Conservation (phyloP, 2,329 filamentous ascomycete genomes). For the Colletotrichum sansevieriae region DNA sequence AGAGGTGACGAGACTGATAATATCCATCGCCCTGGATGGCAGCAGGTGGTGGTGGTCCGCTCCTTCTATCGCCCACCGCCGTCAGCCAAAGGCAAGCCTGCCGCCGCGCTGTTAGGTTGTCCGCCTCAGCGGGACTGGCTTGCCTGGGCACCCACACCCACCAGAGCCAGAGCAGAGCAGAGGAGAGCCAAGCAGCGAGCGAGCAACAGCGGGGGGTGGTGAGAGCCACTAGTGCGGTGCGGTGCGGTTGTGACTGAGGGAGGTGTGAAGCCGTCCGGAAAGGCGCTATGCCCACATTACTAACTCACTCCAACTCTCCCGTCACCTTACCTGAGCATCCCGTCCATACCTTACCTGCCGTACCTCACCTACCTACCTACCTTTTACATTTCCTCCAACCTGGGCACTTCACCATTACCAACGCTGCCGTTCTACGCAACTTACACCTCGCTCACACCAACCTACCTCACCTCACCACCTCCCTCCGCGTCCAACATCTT, state of each 20-base stretch:
- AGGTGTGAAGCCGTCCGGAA: slow-evolving; percentile 35
- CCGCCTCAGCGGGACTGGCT: slow-evolving; percentile 24
- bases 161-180: slow-evolving; percentile 7
- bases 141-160: background rate
- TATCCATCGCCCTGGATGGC: background rate
- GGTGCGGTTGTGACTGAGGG: background rate
- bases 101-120: background rate
- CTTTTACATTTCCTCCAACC: slow-evolving; percentile 16
- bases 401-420: slow-evolving; percentile 17
- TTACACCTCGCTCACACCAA: slow-evolving; percentile 22
- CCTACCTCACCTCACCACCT: slow-evolving; percentile 17
- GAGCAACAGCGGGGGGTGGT: slow-evolving; percentile 27
- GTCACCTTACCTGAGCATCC: slow-evolving; percentile 29
- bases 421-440: slow-evolving; percentile 19
- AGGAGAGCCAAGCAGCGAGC: background rate
- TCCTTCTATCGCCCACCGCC: slow-evolving; percentile 1
- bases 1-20: background rate
- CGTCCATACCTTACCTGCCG: slow-evolving; percentile 23
- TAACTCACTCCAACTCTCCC: slow-evolving; percentile 37
- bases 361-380: slow-evolving; percentile 10
- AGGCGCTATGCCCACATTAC: slow-evolving; percentile 40
- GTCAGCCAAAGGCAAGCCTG: slow-evolving; percentile 3
- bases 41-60: background rate
- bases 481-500: background rate
- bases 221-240: background rate